phyloP scores from a whole-genome alignment of 495 filamentous ascomycete species.

The Trichoderma parareesei region DNA sequence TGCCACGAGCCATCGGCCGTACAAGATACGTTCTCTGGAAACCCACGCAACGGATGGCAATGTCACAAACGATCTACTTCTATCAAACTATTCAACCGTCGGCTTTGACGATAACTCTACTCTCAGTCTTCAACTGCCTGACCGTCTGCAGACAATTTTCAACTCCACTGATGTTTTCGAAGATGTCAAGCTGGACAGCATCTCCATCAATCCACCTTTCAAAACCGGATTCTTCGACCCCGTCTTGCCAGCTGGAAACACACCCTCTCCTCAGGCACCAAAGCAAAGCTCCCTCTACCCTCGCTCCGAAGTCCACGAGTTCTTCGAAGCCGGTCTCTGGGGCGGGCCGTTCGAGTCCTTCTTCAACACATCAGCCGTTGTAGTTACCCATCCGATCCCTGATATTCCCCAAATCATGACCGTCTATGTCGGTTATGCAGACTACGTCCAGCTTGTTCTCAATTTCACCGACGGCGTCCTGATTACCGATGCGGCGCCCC shows the following conservation, averaged over 20 bases:
- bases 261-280: background rate
- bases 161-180: no score
- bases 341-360: background rate
- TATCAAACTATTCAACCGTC: no score
- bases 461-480: background rate
- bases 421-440: background rate
- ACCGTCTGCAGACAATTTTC: no score
- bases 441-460: background rate
- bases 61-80: no score
- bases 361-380: background rate
- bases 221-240: background rate
- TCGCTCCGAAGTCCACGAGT: background rate
- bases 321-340: background rate
- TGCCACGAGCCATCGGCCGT: no score
- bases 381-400: background rate
- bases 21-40: no score
- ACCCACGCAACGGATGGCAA: no score
- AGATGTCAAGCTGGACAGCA: no score
- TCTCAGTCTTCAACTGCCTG: no score
- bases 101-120: no score
- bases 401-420: background rate
- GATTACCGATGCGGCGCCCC: background rate
- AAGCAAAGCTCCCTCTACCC: background rate
- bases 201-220: no score
- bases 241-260: background rate